Conservation (phyloP, 169 alveolate species). For the Eimeria tenella region DNA sequence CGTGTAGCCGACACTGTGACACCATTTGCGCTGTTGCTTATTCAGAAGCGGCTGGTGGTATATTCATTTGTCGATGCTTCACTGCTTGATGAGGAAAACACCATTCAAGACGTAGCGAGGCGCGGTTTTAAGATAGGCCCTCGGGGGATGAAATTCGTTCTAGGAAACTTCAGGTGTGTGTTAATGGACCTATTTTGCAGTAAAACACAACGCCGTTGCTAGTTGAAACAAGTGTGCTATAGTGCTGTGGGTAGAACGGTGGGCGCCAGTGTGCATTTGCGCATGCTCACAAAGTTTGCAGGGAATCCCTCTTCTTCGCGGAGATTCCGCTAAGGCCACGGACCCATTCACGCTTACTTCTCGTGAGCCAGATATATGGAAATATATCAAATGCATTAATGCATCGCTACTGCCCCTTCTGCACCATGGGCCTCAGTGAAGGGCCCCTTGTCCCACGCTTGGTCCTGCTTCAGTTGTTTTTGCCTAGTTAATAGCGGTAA, state of each 20-base stretch:
- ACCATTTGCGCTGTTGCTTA: background rate
- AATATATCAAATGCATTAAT: background rate
- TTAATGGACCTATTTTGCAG: no score
- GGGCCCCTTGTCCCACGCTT: no score
- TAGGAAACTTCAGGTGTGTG: constrained; percentile 91
- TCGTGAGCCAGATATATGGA: background rate
- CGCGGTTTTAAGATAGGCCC: constrained; percentile 90
- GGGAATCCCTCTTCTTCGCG: constrained; percentile 75
- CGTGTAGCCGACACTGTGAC: background rate
- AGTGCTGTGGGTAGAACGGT: no score
- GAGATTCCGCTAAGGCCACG: constrained; percentile 47
- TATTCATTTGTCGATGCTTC: constrained; percentile 90
- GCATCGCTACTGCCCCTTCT: background rate
- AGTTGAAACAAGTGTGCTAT: no score
- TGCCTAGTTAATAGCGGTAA: no score
- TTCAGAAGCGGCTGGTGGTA: constrained; percentile 86
- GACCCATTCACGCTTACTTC: constrained; percentile 65
- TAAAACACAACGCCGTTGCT: no score
- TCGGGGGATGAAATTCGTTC: constrained; percentile 89
- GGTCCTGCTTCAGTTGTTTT: no score
- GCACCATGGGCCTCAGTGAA: background rate
- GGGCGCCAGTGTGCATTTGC: background rate
- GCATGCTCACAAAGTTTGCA: constrained; percentile 30
- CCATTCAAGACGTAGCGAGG: constrained; percentile 90
- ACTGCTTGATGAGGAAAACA: constrained; percentile 89